Evolutionary conservation across 169 alveolate species (phyloP), one percentile per base, ranked within the genome.

Genomic region (Plasmodium vinckei): DNA sequence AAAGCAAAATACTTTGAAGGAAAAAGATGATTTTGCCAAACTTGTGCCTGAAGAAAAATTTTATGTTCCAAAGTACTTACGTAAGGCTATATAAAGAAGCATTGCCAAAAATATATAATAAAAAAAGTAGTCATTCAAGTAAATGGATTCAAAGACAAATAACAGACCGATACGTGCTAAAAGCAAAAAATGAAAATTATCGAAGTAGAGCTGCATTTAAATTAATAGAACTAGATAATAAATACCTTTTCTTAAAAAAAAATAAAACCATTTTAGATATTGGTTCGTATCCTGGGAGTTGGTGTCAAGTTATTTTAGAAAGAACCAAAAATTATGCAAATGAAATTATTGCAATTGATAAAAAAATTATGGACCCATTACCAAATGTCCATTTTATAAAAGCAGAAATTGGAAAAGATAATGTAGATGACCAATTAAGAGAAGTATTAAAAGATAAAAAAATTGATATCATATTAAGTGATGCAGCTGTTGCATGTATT

Each of bases 131-230:
- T 49, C 95, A 94, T 69, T 63, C 94, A 19, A 91, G 95, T 25
- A 92, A 47, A 54, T 94, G 96, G 96, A 92, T 94, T 13, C 91
- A 93, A 70, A 79, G 95, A 69, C 96, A 94, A 64, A 94, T 94
- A 60, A 92, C 94, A 19, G 96, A 94, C 47, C 54, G 95, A 27
- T 94, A 94, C 68, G 89, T 91, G 9, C 27, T 87, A 39, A 92
- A 92, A 79, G 94, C 94, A 27, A 93, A 94, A 61, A 73, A 92
- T 94, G 96, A 94, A 72, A 92, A 94, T 72, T 94, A 94, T 88
- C 89, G 96, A 92, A 94, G 96, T 91, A 77, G 96, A 17, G 92
- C 96, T 1, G 96, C 96, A 44, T 94, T 92, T 70, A 94, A 94
- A 65, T 87, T 94, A 46, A 91, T 89, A 42, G 95, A 94, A 63